These are phyloP conservation scores for Candida corydali DNA, from an alignment of 805 yeast genomes.

Conservation along the genomic window DNA sequence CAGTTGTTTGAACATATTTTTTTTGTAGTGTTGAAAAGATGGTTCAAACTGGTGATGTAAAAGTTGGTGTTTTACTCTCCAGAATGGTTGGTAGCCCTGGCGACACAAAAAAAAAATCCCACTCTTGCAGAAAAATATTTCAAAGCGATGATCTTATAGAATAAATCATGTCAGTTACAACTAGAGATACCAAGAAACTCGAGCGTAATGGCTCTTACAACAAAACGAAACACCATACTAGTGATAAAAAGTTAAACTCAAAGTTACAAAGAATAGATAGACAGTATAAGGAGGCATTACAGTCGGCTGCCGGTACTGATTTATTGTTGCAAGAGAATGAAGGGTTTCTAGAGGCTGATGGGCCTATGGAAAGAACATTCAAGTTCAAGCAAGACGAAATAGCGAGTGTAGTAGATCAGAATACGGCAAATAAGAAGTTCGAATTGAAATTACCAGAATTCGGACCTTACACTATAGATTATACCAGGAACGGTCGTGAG, in stretches of 20 bases:
- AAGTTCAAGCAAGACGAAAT: slow-evolving; percentile 82
- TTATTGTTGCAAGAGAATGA: slow-evolving; percentile 76
- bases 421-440: slow-evolving; percentile 72
- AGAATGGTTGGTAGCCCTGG: slow-evolving; percentile 4
- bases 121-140: not conserved
- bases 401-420: slow-evolving; percentile 65
- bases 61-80: slow-evolving; percentile 2
- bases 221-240: slow-evolving; percentile 32
- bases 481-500: slow-evolving; percentile 83
- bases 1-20: not conserved
- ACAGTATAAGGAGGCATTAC: slow-evolving; percentile 73
- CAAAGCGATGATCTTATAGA: slow-evolving; percentile 1
- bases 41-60: slow-evolving; percentile 3
- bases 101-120: not conserved
- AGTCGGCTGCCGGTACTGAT: slow-evolving; percentile 83
- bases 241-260: slow-evolving; percentile 60
- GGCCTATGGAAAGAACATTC: slow-evolving; percentile 84
- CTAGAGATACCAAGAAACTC: slow-evolving; percentile 15
- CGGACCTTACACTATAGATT: slow-evolving; percentile 85
- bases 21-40: not conserved
- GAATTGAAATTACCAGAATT: slow-evolving; percentile 68
- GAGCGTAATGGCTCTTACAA: slow-evolving; percentile 18
- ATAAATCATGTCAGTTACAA: not conserved
- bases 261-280: slow-evolving; percentile 65
- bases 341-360: slow-evolving; percentile 89